Base-by-base conservation (phyloP, 768 basidiomycete species). In the Suillus discolor region DNA sequence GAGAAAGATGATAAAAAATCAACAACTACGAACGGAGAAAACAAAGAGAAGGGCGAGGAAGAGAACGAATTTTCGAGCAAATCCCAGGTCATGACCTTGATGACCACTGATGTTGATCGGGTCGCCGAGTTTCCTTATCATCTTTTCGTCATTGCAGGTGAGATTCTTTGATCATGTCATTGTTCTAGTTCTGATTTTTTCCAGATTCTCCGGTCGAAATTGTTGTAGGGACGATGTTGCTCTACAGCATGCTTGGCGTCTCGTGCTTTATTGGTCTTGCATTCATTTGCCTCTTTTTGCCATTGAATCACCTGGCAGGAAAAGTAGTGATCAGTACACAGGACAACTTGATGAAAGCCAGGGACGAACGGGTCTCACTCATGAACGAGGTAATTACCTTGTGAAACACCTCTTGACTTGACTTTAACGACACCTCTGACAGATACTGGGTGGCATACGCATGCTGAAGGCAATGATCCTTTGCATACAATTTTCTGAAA, bases 81-180 rank as follows among this genome's bases (percentile, higher is more conserved):
- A 72, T 85, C 87, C 7, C 87, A 97, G 78, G 89, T 97, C 71
- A 96, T 97, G 94, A 96, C 93, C 2, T 84, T 97, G 36, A 96
- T 97, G 92, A 96, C 95, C 8, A 95, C 94, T 6, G 95, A 97
- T 69, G 93, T 96, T 36, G 94, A 96, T 74, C 85, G 95, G 63
- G 89, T 96, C 67, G 88, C 90, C 74, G 93, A 96, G 61, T 93
- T 96, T 71, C 79, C 88, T 1, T 92, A 88, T 87, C 90, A 94
- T 73, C 69, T 90, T 61, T 93, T 91, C 73, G 80, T 89, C 1
- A 83, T 94, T 45, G 82, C 94, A 62, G 90, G 91, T 89, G 67
- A 59, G 85, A 72, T 18, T 23, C 59, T 16, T 39, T 25, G 11
- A 39, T 45, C 15, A 16, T 6, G 15, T 2, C 28, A 34, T 42